These are phyloP conservation scores for Jamesozyma spencerorum DNA, from an alignment of 805 yeast genomes.

Conservation along the genomic window DNA sequence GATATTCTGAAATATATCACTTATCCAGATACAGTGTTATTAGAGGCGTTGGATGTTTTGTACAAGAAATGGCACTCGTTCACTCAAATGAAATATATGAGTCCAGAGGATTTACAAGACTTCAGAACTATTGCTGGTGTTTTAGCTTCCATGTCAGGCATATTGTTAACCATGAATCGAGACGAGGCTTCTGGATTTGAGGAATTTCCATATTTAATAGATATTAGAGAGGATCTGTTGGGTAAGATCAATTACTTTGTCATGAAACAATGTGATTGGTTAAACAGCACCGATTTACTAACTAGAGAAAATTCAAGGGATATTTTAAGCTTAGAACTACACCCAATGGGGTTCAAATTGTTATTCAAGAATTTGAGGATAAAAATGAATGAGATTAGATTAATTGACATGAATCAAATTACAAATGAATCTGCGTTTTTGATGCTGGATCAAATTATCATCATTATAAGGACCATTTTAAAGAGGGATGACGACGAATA, in stretches of 20 bases:
- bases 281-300: slow-evolving; percentile 39
- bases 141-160: slow-evolving; percentile 59
- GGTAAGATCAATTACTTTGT: slow-evolving; percentile 37
- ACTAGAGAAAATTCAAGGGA: slow-evolving; percentile 64
- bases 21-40: slow-evolving; percentile 18
- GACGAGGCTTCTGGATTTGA: slow-evolving; percentile 4
- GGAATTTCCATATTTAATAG: slow-evolving; percentile 6
- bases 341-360: slow-evolving; percentile 43
- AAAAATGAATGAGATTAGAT: slow-evolving; percentile 26
- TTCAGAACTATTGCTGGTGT: slow-evolving; percentile 64
- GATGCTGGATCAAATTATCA: slow-evolving; percentile 39
- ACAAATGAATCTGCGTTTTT: slow-evolving; percentile 20
- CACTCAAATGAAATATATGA: slow-evolving; percentile 12
- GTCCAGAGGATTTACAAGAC: slow-evolving; percentile 33
- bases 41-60: slow-evolving; percentile 30
- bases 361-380: slow-evolving; percentile 37
- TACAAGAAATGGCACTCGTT: slow-evolving; percentile 25
- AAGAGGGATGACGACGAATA: slow-evolving; percentile 21
- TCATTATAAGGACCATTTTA: slow-evolving; percentile 34
- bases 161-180: slow-evolving; percentile 35
- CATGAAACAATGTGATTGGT: slow-evolving; percentile 37
- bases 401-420: slow-evolving; percentile 8
- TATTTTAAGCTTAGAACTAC: slow-evolving; percentile 52
- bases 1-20: slow-evolving; percentile 23
- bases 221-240: slow-evolving; percentile 26